Percentiles rank a stretch among this genome's conserved stretches.
Evolutionary conservation across 2,329 filamentous ascomycete genomes (phyloP).

Genomic region (Hymenoscyphus fructigenus): DNA sequence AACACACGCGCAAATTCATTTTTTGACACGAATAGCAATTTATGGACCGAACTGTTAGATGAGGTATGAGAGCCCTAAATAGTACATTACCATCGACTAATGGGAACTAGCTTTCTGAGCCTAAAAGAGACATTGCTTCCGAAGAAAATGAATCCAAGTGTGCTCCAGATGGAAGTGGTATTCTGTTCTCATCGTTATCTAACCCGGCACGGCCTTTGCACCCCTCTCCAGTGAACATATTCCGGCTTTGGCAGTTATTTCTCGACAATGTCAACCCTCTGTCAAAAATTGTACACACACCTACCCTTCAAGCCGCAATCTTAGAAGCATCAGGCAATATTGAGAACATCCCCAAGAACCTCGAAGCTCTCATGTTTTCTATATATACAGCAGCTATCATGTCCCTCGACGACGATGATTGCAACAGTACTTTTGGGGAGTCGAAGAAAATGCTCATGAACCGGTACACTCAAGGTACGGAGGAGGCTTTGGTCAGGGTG

Average conservation of each 20-base stretch:
- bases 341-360: constrained; percentile 47
- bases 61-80: too few relatives aligned
- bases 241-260: constrained; percentile 62
- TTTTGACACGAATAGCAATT: neutral
- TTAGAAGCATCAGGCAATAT: constrained; percentile 56
- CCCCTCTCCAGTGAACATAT: constrained; percentile 13
- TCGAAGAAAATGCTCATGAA: constrained; percentile 9
- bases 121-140: too few relatives aligned
- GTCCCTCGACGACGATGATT: constrained; percentile 22
- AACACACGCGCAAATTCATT: neutral
- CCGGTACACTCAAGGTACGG: constrained; percentile 40
- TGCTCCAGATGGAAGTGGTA: too few relatives aligned
- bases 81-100: too few relatives aligned
- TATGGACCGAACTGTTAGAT: too few relatives aligned
- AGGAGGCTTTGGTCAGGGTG: constrained; percentile 38
- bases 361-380: constrained; percentile 49
- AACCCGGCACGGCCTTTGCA: neutral
- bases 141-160: too few relatives aligned
- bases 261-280: constrained; percentile 71
- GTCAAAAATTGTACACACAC: constrained; percentile 68
- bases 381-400: constrained; percentile 52
- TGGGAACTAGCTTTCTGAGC: too few relatives aligned
- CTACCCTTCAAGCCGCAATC: constrained; percentile 59
- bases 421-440: neutral
- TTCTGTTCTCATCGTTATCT: too few relatives aligned